Evolutionary conservation across 2,329 filamentous ascomycete genomes (phyloP), one percentile per base, ranked within the genome.

Genomic region (Arthrinium puccinioides): DNA sequence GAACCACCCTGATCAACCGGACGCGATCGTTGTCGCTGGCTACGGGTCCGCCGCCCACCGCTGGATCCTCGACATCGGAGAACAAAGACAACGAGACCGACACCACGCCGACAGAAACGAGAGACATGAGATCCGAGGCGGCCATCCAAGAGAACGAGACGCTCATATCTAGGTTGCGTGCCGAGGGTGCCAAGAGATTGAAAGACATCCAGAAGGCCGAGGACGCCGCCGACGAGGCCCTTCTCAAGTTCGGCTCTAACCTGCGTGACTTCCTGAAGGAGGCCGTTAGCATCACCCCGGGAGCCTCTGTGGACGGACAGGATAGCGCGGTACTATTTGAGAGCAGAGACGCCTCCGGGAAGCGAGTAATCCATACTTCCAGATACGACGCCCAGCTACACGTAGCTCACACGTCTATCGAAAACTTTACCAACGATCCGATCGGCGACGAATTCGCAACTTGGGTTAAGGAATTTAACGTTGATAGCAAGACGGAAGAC

Each of bases 331-430:
- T 95, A 21, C 70, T 96, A 5, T 98, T 97, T 52, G 92, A 97
- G 66, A 94, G 87, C 55, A 94, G 90, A 59, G 90, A 96, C 60
- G 79, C 84, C 5, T 76, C 79, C 34, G 90, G 89, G 19, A 96
- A 92, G 69, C 76, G 92, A 38, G 87, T 97, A 13, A 94, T 97
- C 46, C 92, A 98, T 59, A 86, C 87, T 2, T 95, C 88, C 36
- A 76, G 92, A 43, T 90, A 96, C 56, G 92, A 98, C 54, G 92
- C 92, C 1, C 92, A 97, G 62, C 69, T 98, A 44, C 90, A 98
- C 56, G 88, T 94, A 23, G 89, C 98, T 42, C 92, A 98, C 60
- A 89, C 87, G 5, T 84, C 80, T 15, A 61, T 81, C 26, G 84
- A 92, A 44, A 86, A 81, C 50, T 94, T 97, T 61, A 76, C 77